A percentile compares a stretch with the other conserved stretches of the same genome.
Evolutionary conservation across 495 filamentous ascomycete genomes (phyloP).

Genomic region (Staphylotrichum tortipilum): DNA sequence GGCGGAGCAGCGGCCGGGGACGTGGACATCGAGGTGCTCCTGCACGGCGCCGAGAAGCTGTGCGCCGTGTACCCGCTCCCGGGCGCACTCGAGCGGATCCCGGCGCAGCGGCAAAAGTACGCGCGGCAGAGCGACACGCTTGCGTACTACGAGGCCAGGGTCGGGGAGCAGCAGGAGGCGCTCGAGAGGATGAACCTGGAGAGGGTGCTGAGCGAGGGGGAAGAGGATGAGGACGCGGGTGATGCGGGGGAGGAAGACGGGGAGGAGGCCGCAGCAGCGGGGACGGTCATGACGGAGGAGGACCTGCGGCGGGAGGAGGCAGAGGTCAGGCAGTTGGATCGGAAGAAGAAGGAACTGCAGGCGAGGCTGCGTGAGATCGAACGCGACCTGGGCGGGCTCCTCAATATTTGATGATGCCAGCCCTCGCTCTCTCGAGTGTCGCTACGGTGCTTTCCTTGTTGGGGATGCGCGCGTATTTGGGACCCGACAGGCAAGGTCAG

Average conservation of each 20-base stretch:
- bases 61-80: slow-evolving; percentile 79
- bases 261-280: slow-evolving; percentile 21
- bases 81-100: slow-evolving; percentile 73
- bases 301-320: slow-evolving; percentile 70
- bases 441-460: too few species aligned
- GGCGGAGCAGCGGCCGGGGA: slow-evolving; percentile 51
- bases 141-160: slow-evolving; percentile 65
- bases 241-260: slow-evolving; percentile 33
- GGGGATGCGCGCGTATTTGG: neutral
- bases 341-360: slow-evolving; percentile 68
- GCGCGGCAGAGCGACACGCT: slow-evolving; percentile 65
- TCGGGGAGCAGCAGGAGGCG: slow-evolving; percentile 67
- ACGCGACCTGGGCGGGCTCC: slow-evolving; percentile 62
- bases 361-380: slow-evolving; percentile 72
- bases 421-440: too few species aligned
- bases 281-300: slow-evolving; percentile 55
- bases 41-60: slow-evolving; percentile 84
- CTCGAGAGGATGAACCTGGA: slow-evolving; percentile 62
- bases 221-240: slow-evolving; percentile 34
- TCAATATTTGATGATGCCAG: slow-evolving; percentile 29
- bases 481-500: neutral
- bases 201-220: slow-evolving; percentile 37
- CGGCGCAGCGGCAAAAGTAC: slow-evolving; percentile 61
- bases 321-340: slow-evolving; percentile 68
- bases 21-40: slow-evolving; percentile 76